Conservation (phyloP, 345 rosid species). For the Nephelium lappaceum region DNA sequence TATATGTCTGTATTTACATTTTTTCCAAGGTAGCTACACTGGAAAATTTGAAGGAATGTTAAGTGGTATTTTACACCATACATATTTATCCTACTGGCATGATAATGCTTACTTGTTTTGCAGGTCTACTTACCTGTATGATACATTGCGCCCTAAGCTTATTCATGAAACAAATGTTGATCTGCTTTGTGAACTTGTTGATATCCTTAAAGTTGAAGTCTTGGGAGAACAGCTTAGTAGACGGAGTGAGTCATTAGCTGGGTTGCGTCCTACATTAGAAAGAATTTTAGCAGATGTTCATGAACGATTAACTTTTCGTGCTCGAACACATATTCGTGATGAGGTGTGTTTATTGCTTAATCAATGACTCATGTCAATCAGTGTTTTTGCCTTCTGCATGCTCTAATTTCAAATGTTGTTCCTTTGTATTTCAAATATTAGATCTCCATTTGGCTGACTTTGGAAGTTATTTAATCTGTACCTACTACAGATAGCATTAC, state of each 20-base stretch:
- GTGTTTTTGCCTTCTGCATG: background rate
- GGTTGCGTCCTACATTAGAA: slow-evolving; percentile 83
- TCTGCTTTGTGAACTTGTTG: slow-evolving; percentile 93
- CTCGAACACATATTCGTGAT: slow-evolving; percentile 92
- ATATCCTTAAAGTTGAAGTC: slow-evolving; percentile 94
- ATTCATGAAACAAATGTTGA: slow-evolving; percentile 88
- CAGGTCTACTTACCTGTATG: slow-evolving; percentile 92
- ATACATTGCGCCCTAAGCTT: slow-evolving; percentile 89
- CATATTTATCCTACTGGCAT: background rate
- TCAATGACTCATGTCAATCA: background rate
- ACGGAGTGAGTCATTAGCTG: slow-evolving; percentile 78
- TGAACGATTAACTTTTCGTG: slow-evolving; percentile 93
- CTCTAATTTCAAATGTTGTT: background rate
- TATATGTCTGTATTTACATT: background rate
- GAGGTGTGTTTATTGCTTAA: slow-evolving; percentile 54
- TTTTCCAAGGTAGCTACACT: background rate
- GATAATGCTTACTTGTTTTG: slow-evolving; percentile 13
- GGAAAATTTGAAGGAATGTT: background rate
- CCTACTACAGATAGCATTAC: background rate
- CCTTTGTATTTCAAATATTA: background rate
- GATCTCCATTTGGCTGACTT: slow-evolving; percentile 1
- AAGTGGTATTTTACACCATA: background rate
- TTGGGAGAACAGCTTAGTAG: slow-evolving; percentile 83
- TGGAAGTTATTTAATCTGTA: background rate
- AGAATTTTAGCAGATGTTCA: slow-evolving; percentile 93